phyloP scores from a whole-genome alignment of 495 filamentous ascomycete genomes.

The Astrocystis sublimbata region DNA sequence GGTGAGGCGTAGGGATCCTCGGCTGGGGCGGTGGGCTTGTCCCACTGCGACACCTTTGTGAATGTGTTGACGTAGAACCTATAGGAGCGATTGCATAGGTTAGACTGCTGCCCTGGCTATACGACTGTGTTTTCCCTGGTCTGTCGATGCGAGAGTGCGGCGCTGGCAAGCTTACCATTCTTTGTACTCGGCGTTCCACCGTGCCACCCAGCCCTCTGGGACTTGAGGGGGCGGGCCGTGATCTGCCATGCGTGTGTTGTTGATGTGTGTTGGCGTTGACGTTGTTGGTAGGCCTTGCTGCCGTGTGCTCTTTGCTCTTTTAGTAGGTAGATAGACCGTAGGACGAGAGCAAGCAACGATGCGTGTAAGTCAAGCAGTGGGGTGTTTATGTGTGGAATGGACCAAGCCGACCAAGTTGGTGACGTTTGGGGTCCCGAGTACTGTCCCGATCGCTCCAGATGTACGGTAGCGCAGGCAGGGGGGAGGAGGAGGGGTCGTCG shows the following conservation, averaged over 20 bases:
- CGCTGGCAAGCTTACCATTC: conserved; percentile 62
- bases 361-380: background rate
- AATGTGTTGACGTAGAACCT: conserved; percentile 89
- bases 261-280: background rate
- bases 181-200: conserved; percentile 72
- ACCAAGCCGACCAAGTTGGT: background rate
- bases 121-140: background rate
- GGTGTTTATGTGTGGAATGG: background rate
- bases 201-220: conserved; percentile 84
- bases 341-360: background rate
- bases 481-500: background rate
- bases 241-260: conserved; percentile 50
- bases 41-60: conserved; percentile 88
- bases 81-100: conserved; percentile 12
- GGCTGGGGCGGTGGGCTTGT: conserved; percentile 66
- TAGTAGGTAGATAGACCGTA: background rate
- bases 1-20: conserved; percentile 50
- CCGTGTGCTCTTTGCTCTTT: background rate
- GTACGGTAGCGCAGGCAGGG: background rate
- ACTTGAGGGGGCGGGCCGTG: conserved; percentile 82
- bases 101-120: conserved; percentile 27
- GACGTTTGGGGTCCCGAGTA: background rate
- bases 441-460: too few species aligned
- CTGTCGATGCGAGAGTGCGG: background rate
- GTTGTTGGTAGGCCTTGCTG: too few species aligned